Conservation (phyloP, 805 yeast species). For the Wickerhamomyces canadensis region DNA sequence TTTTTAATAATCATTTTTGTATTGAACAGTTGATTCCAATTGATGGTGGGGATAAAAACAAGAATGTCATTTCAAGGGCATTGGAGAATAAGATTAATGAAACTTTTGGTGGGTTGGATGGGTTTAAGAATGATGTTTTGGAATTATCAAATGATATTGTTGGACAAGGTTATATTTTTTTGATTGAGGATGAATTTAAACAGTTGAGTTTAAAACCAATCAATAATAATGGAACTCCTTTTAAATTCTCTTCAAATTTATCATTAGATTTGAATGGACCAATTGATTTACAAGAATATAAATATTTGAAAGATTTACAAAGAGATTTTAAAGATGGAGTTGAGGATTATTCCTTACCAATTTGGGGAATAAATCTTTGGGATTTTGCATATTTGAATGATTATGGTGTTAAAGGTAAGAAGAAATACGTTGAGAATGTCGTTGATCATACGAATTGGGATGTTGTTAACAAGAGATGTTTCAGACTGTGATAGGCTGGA, state of each 20-base stretch:
- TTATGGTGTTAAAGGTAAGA: slow-evolving; percentile 73
- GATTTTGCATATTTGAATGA: slow-evolving; percentile 83
- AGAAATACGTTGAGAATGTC: slow-evolving; percentile 63
- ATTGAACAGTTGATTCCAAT: slow-evolving; percentile 51
- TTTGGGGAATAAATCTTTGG: slow-evolving; percentile 81
- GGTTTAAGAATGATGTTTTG: slow-evolving; percentile 10
- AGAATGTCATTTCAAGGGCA: slow-evolving; percentile 33
- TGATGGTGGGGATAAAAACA: slow-evolving; percentile 18
- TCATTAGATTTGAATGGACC: slow-evolving; percentile 72
- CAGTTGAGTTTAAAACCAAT: slow-evolving; percentile 47
- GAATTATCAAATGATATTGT: slow-evolving; percentile 24
- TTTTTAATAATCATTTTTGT: slow-evolving; percentile 88
- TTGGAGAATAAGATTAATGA: slow-evolving; percentile 31
- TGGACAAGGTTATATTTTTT: slow-evolving; percentile 72
- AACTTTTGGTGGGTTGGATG: slow-evolving; percentile 30
- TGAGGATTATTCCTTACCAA: slow-evolving; percentile 63
- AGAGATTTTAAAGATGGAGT: slow-evolving; percentile 34
- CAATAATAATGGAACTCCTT: slow-evolving; percentile 77
- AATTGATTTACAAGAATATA: slow-evolving; percentile 48
- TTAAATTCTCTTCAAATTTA: slow-evolving; percentile 64
- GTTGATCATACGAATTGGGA: slow-evolving; percentile 86
- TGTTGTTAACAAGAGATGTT: slow-evolving; percentile 46
- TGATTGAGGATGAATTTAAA: slow-evolving; percentile 63
- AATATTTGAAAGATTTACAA: slow-evolving; percentile 37
- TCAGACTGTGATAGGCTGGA: slow-evolving; percentile 18